Conservation (phyloP, 148 eudicot species). For the Drosera capensis region DNA sequence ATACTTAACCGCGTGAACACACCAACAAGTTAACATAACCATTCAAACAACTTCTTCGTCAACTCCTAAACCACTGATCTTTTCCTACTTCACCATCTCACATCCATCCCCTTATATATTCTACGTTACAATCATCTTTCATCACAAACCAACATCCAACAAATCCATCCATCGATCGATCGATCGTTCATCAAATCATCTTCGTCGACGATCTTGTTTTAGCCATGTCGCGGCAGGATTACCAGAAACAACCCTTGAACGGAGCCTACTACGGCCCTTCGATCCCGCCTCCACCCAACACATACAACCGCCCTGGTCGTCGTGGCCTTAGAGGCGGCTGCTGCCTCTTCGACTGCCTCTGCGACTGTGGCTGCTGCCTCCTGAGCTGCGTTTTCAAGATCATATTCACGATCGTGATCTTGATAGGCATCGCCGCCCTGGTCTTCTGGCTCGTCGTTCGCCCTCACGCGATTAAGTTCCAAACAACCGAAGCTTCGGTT, state of each 20-base stretch:
- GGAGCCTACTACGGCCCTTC: constrained; percentile 82
- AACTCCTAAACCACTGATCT: too few relatives aligned
- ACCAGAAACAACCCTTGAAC: constrained; percentile 50
- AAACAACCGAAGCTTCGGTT: constrained; percentile 37
- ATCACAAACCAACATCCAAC: too few relatives aligned
- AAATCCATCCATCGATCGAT: too few relatives aligned
- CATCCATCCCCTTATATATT: too few relatives aligned
- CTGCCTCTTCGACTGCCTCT: constrained; percentile 43
- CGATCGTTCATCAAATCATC: too few relatives aligned
- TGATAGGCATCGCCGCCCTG: constrained; percentile 21
- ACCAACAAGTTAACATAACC: too few relatives aligned
- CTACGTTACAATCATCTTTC: too few relatives aligned
- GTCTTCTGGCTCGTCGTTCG: constrained; percentile 51
- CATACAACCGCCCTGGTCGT: constrained; percentile 42
- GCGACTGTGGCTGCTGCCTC: constrained; percentile 40
- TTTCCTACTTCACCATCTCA: too few relatives aligned
- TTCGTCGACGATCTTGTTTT: too few relatives aligned
- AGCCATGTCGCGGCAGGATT: too few relatives aligned
- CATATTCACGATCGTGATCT: constrained; percentile 22
- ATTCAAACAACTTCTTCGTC: too few relatives aligned
- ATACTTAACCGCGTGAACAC: too few relatives aligned
- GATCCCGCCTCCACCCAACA: constrained; percentile 30
- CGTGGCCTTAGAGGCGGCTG: constrained; percentile 28
- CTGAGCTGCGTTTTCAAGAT: constrained; percentile 35
- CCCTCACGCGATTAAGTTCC: constrained; percentile 48